Conservation (phyloP, 257 asterid species). For the Primulina eburnea region DNA sequence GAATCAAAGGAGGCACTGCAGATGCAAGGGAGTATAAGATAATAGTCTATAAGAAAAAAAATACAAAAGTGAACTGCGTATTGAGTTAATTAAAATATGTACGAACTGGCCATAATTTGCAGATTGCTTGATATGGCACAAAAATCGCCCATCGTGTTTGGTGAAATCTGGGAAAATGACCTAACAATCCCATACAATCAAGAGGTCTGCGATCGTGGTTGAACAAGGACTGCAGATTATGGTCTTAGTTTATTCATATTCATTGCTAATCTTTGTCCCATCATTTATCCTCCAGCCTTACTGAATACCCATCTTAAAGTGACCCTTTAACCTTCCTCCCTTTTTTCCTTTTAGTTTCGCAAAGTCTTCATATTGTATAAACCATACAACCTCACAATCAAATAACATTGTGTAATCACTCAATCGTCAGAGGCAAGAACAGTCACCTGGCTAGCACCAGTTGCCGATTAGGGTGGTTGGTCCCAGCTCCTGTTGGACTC, state of each 20-base stretch:
- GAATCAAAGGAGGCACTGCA: conserved; percentile 96
- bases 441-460: conserved; percentile 82
- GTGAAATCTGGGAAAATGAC: not conserved
- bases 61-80: not conserved
- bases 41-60: not conserved
- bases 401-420: not conserved
- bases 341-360: not conserved
- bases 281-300: not conserved
- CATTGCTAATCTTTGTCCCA: not conserved
- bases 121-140: not conserved
- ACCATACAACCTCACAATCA: not conserved
- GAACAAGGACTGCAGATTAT: not conserved
- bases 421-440: not conserved
- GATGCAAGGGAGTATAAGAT: conserved; percentile 17
- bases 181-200: not conserved
- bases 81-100: not conserved
- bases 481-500: conserved; percentile 95
- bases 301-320: not conserved
- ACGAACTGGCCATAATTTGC: not conserved
- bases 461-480: conserved; percentile 78
- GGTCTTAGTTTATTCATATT: not conserved
- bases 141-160: not conserved
- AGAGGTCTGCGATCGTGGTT: not conserved
- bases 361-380: not conserved
- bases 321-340: not conserved